These are phyloP conservation scores for Rhododendron kiyosumense DNA, from an alignment of 148 eudicot genomes.

Conservation along the genomic window DNA sequence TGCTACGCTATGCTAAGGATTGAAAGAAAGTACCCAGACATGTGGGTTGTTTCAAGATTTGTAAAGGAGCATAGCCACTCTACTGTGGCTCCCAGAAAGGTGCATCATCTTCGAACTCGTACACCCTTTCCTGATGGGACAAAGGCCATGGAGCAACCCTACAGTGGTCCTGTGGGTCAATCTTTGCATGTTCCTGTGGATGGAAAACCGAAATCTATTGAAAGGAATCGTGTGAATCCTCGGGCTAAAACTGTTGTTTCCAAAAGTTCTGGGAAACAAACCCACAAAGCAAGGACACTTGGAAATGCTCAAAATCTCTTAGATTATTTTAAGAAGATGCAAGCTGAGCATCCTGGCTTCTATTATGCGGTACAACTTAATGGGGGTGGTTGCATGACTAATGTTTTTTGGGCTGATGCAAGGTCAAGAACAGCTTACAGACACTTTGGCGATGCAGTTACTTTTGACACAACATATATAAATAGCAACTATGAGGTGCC, in stretches of 20 bases:
- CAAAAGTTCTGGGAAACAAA: neutral
- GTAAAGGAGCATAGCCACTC: conserved; percentile 75
- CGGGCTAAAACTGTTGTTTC: conserved; percentile 1
- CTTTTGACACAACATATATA: conserved; percentile 60
- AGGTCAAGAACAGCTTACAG: conserved; percentile 78
- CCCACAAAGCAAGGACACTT: conserved; percentile 34
- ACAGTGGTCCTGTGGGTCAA: neutral
- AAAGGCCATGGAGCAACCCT: neutral
- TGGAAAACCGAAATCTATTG: conserved; percentile 36
- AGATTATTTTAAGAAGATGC: conserved; percentile 86
- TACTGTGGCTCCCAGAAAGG: conserved; percentile 30
- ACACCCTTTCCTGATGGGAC: conserved; percentile 54
- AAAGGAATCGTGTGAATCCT: conserved; percentile 21
- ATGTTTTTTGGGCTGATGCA: conserved; percentile 91
- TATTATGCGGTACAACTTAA: conserved; percentile 90
- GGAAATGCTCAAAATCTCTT: conserved; percentile 92
- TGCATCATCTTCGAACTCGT: conserved; percentile 44
- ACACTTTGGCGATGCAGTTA: conserved; percentile 80
- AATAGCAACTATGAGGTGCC: conserved; percentile 62
- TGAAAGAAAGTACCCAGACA: conserved; percentile 43
- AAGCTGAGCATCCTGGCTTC: conserved; percentile 93
- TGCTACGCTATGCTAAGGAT: conserved; percentile 76
- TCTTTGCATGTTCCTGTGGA: conserved; percentile 46
- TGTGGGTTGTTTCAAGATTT: conserved; percentile 67
- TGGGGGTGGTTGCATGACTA: conserved; percentile 71